phyloP scores from a whole-genome alignment of 2,329 filamentous ascomycete species.

The Zopfia rhizophila region DNA sequence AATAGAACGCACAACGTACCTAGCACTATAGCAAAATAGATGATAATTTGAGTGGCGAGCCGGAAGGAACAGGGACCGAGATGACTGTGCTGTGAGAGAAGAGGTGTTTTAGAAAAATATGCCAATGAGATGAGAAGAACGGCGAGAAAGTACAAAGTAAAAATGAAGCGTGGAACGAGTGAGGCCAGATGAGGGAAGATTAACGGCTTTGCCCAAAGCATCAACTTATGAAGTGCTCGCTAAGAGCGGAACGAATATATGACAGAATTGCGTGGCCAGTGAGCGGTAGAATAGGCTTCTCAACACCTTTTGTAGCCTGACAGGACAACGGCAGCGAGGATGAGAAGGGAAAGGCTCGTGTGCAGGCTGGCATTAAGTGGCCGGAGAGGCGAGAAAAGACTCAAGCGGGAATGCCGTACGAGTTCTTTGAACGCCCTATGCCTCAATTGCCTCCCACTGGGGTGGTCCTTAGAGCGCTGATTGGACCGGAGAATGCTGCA shows the following conservation, averaged over 20 bases:
- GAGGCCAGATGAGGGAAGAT: constrained; percentile 45
- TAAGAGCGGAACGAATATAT: constrained; percentile 51
- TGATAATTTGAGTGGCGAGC: constrained; percentile 42
- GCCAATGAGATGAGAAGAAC: constrained; percentile 44
- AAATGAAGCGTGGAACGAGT: constrained; percentile 45
- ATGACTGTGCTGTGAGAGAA: constrained; percentile 31
- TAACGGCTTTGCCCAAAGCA: constrained; percentile 42
- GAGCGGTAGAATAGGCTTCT: constrained; percentile 37
- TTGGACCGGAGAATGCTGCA: constrained; percentile 36
- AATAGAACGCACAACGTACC: constrained; percentile 43
- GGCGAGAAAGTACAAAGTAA: constrained; percentile 42
- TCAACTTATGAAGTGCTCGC: constrained; percentile 45
- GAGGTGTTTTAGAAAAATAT: constrained; percentile 33
- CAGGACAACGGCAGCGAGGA: constrained; percentile 42
- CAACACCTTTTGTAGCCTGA: constrained; percentile 45
- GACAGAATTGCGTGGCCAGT: constrained; percentile 48
- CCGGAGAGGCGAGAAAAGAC: constrained; percentile 34
- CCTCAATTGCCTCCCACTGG: constrained; percentile 46
- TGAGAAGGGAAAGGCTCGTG: constrained; percentile 36
- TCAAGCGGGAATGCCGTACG: constrained; percentile 43
- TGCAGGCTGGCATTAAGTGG: constrained; percentile 35
- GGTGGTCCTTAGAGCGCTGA: constrained; percentile 30
- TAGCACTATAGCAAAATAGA: constrained; percentile 43
- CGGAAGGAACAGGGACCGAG: constrained; percentile 42
- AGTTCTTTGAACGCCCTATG: constrained; percentile 42